phyloP scores from a whole-genome alignment of 2,329 filamentous ascomycete species.

The Exophiala spinifera region DNA sequence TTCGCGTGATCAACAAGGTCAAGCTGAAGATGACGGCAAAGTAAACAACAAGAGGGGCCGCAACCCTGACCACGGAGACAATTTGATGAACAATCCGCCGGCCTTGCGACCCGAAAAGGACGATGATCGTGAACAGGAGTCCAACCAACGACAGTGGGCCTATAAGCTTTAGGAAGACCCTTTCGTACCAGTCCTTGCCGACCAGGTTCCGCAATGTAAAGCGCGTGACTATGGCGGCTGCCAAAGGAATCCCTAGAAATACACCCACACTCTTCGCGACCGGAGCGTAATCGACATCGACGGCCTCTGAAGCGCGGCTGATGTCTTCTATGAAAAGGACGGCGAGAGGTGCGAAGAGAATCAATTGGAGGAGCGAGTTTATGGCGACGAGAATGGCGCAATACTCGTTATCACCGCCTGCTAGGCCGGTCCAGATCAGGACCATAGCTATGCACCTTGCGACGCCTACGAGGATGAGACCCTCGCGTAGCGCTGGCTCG shows the following conservation, averaged over 20 bases:
- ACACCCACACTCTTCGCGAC: slow-evolving; percentile 79
- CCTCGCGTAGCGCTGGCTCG: slow-evolving; percentile 52
- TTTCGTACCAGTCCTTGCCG: slow-evolving; percentile 62
- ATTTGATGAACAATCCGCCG: slow-evolving; percentile 75
- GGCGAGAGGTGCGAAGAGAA: slow-evolving; percentile 67
- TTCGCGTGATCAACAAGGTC: slow-evolving; percentile 61
- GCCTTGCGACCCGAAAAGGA: slow-evolving; percentile 82
- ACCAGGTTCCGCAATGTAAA: slow-evolving; percentile 55
- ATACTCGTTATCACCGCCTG: slow-evolving; percentile 75
- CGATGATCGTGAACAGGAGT: slow-evolving; percentile 79
- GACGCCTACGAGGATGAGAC: slow-evolving; percentile 77
- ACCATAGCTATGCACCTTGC: slow-evolving; percentile 87
- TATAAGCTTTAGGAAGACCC: slow-evolving; percentile 65
- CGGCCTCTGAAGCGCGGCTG: slow-evolving; percentile 45
- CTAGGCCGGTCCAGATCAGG: slow-evolving; percentile 74
- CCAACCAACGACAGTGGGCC: slow-evolving; percentile 77
- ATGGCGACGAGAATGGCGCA: slow-evolving; percentile 76
- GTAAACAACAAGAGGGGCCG: slow-evolving; percentile 77
- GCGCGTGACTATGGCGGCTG: slow-evolving; percentile 73
- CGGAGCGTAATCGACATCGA: slow-evolving; percentile 53
- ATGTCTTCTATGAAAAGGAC: slow-evolving; percentile 70
- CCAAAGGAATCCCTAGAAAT: slow-evolving; percentile 81
- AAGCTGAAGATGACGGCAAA: slow-evolving; percentile 71
- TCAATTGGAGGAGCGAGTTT: slow-evolving; percentile 72
- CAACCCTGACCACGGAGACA: slow-evolving; percentile 75